These are phyloP conservation scores for Candida railenensis DNA, from an alignment of 805 yeast species.

Conservation along the genomic window DNA sequence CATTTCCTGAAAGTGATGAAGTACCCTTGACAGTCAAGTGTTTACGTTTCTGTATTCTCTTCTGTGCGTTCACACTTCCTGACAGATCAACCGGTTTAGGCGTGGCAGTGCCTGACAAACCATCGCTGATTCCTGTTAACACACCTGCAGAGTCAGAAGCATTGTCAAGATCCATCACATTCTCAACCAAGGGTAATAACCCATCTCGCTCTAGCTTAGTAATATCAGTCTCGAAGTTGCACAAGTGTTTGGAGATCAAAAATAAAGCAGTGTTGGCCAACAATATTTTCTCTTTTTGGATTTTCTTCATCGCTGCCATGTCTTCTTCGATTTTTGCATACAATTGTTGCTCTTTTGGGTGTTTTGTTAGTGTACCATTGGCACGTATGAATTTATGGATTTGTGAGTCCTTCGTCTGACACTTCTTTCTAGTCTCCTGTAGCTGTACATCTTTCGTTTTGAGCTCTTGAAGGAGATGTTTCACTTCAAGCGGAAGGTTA, in stretches of 20 bases:
- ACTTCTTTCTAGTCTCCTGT: slow-evolving; percentile 63
- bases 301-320: slow-evolving; percentile 51
- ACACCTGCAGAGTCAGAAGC: slow-evolving; percentile 8
- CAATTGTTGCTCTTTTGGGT: slow-evolving; percentile 75
- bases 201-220: slow-evolving; percentile 78
- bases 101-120: slow-evolving; percentile 28
- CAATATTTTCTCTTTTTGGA: slow-evolving; percentile 77
- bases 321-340: slow-evolving; percentile 69
- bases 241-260: slow-evolving; percentile 71
- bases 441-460: slow-evolving; percentile 64
- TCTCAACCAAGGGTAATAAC: slow-evolving; percentile 58
- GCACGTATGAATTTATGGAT: slow-evolving; percentile 80
- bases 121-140: slow-evolving; percentile 20
- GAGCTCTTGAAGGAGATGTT: slow-evolving; percentile 76
- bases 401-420: slow-evolving; percentile 71
- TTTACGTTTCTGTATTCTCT: slow-evolving; percentile 26
- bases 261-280: slow-evolving; percentile 83
- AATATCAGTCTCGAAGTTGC: slow-evolving; percentile 71
- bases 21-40: slow-evolving; percentile 8
- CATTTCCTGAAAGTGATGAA: not conserved
- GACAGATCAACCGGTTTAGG: slow-evolving; percentile 19
- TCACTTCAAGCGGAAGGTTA: slow-evolving; percentile 85
- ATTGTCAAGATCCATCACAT: slow-evolving; percentile 21
- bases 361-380: slow-evolving; percentile 76
- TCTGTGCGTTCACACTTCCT: slow-evolving; percentile 7